A percentile compares a stretch with the other conserved stretches of the same genome.
Evolutionary conservation across 257 asterid genomes (phyloP).

Genomic region (Solanum clarkiae): DNA sequence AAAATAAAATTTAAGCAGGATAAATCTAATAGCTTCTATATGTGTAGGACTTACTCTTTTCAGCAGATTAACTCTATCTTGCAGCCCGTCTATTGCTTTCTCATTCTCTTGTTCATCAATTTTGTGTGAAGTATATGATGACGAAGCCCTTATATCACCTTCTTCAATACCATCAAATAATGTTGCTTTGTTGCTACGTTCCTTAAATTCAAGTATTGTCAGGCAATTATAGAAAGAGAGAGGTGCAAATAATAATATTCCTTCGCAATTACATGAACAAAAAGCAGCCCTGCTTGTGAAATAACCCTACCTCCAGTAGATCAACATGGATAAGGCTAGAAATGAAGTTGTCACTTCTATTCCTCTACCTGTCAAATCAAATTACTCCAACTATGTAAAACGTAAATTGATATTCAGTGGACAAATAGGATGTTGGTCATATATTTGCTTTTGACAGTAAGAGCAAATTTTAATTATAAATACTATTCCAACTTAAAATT

Average conservation of each 20-base stretch:
- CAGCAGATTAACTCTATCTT: conserved; percentile 75
- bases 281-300: background rate
- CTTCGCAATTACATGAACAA: background rate
- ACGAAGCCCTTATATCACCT: conserved; percentile 82
- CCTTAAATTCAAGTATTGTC: conserved; percentile 31
- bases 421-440: background rate
- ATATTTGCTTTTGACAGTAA: background rate
- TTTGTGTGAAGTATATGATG: conserved; percentile 73
- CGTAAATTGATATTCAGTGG: background rate
- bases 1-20: background rate
- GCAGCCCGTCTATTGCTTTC: conserved; percentile 60
- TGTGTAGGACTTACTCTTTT: conserved; percentile 49
- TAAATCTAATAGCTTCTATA: background rate
- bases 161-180: conserved; percentile 99
- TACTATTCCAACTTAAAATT: background rate
- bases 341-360: background rate
- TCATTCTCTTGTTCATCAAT: conserved; percentile 93
- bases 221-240: background rate
- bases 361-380: background rate
- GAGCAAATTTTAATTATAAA: background rate
- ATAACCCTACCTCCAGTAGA: background rate
- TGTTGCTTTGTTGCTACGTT: conserved; percentile 60
- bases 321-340: background rate
- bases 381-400: background rate
- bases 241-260: background rate